Evolutionary conservation across 345 rosid genomes (phyloP), one percentile per base, ranked within the genome.

Genomic region (Microthlaspi erraticum): DNA sequence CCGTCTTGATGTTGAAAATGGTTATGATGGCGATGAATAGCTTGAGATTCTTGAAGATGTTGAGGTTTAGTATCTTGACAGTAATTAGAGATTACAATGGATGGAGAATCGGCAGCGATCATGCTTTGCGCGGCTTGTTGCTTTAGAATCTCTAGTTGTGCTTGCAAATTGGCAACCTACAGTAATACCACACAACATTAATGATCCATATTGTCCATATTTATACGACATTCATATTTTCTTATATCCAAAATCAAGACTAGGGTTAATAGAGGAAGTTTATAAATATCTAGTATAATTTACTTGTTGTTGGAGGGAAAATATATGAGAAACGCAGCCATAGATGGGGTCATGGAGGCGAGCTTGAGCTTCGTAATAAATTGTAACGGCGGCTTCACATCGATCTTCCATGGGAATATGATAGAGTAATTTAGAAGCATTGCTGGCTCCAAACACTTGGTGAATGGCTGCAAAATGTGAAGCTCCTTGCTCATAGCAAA

Each of bases 391-490:
- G 6, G 98, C 96, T 76, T 92, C 91, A 3, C 88, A 81, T 13
- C 96, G 88, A 37, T 92, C 91, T 36, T 62, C 68, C 10, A 81
- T 82, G 10, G 96, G 98, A 14, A 92, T 83, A 50, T 88, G 91
- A 64, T 86, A 77, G 31, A 92, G 91, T 64, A 92, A 61, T 75
- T 92, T 92, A 5, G 98, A 89, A 26, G 86, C 92, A 80, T 92
- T 89, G 83, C 96, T 92, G 42, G 98, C 98, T 55, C 96, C 96
- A 67, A 92, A 92, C 12, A 92, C 96, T 80, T 84, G 85, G 81
- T 89, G 98, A 48, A 92, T 89, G 37, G 88, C 98, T 42, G 88
- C 89, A 75, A 92, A 92, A 58, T 88, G 87, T 20, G 91, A 65
- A 49, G 94, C 92, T 8, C 98, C 96, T 78, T 89, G 87, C 68